These are phyloP conservation scores for Alternaria ethzedia DNA, from an alignment of 2,329 filamentous ascomycete genomes.

Conservation along the genomic window DNA sequence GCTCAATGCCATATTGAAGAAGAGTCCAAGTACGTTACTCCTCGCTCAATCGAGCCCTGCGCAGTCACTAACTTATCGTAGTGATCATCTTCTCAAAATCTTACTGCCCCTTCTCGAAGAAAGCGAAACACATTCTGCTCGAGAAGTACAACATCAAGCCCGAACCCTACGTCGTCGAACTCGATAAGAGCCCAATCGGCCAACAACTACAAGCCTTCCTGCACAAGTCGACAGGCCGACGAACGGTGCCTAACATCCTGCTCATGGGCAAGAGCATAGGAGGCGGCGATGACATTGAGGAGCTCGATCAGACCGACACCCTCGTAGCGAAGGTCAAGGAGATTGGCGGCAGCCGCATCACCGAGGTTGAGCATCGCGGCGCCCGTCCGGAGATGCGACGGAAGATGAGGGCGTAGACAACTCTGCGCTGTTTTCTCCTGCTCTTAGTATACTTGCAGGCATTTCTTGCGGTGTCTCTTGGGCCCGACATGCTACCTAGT, in stretches of 20 bases:
- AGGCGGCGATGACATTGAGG: slow-evolving; percentile 83
- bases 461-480: background rate
- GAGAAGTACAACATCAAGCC: slow-evolving; percentile 85
- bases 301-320: slow-evolving; percentile 66
- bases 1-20: slow-evolving; percentile 80
- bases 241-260: slow-evolving; percentile 90
- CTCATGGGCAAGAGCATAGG: slow-evolving; percentile 89
- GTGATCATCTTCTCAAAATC: slow-evolving; percentile 97
- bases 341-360: slow-evolving; percentile 73
- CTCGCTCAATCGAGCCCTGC: background rate
- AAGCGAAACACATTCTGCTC: slow-evolving; percentile 84
- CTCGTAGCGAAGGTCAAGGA: slow-evolving; percentile 74
- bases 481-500: background rate
- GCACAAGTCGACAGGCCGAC: slow-evolving; percentile 74
- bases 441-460: slow-evolving; percentile 1
- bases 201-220: slow-evolving; percentile 74
- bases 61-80: slow-evolving; percentile 46
- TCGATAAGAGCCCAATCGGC: slow-evolving; percentile 82
- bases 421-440: background rate
- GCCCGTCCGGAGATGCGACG: slow-evolving; percentile 17
- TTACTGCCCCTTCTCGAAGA: slow-evolving; percentile 85
- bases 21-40: slow-evolving; percentile 71
- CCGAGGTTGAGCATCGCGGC: slow-evolving; percentile 35
- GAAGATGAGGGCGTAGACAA: slow-evolving; percentile 8
- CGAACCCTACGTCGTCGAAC: slow-evolving; percentile 84